phyloP scores from a whole-genome alignment of 257 asterid species.

The Eustoma russellianum region DNA sequence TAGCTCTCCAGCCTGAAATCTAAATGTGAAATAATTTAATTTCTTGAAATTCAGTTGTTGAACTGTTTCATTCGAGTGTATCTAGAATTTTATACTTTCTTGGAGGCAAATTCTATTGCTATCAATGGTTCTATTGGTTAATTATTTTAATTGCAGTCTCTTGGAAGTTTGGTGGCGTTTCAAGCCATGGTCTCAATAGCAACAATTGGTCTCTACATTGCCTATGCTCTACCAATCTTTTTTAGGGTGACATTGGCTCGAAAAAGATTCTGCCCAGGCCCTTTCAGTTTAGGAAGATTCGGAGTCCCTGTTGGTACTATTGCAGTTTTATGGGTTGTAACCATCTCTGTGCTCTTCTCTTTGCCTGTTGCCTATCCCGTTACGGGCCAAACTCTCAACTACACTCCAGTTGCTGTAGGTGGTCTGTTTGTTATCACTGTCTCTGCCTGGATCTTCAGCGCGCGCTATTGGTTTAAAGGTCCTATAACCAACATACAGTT shows the following conservation, averaged over 20 bases:
- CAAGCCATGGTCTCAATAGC: slow-evolving; percentile 98
- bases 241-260: slow-evolving; percentile 85
- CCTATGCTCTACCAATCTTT: slow-evolving; percentile 86
- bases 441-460: slow-evolving; percentile 65
- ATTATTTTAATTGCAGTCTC: slow-evolving; percentile 46
- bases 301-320: slow-evolving; percentile 72
- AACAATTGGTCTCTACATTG: slow-evolving; percentile 89
- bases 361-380: slow-evolving; percentile 85
- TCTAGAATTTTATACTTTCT: not conserved
- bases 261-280: slow-evolving; percentile 66
- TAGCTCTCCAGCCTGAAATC: too few relatives aligned
- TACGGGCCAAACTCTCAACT: slow-evolving; percentile 67
- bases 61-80: not conserved
- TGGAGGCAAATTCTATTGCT: too few relatives aligned
- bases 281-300: slow-evolving; percentile 70
- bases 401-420: slow-evolving; percentile 94
- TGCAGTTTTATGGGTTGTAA: slow-evolving; percentile 75
- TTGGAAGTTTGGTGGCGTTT: slow-evolving; percentile 91
- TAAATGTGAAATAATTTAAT: too few relatives aligned
- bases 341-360: slow-evolving; percentile 82
- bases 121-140: too few relatives aligned
- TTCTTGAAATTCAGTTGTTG: too few relatives aligned
- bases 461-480: slow-evolving; percentile 89
- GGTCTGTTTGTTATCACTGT: slow-evolving; percentile 57
- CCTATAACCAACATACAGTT: slow-evolving; percentile 60